Conservation (phyloP, 169 alveolate genomes). For the Cytauxzoon felis region DNA sequence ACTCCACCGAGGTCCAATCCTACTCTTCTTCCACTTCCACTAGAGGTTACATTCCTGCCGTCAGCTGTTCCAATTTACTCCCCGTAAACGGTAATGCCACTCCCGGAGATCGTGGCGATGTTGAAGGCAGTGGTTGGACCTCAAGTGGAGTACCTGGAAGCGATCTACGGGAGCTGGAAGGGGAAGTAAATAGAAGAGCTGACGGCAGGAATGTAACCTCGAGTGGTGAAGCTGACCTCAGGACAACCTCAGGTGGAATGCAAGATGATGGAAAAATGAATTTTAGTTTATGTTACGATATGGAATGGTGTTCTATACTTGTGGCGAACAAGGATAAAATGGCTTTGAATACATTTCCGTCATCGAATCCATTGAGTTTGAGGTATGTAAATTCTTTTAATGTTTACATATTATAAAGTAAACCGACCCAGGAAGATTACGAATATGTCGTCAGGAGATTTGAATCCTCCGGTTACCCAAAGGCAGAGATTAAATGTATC, state of each 20-base stretch:
- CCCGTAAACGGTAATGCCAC: no score
- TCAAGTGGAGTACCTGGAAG: no score
- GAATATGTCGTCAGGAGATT: slow-evolving; percentile 4
- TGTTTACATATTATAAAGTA: slow-evolving; percentile 2
- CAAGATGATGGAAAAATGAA: not conserved
- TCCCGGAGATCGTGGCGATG: not conserved
- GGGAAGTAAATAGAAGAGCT: no score
- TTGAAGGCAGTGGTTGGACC: no score
- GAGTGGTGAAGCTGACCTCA: not conserved
- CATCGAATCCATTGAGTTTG: slow-evolving; percentile 22
- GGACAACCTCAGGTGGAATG: not conserved
- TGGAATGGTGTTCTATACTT: slow-evolving; percentile 53
- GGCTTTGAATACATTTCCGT: slow-evolving; percentile 61
- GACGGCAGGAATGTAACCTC: no score
- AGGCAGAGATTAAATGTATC: not conserved
- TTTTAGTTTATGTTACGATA: slow-evolving; percentile 38
- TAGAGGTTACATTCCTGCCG: no score
- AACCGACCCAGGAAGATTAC: slow-evolving; percentile 17
- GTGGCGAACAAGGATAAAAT: slow-evolving; percentile 30
- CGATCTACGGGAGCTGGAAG: no score
- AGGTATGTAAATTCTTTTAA: slow-evolving; percentile 7
- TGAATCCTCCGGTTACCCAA: not conserved
- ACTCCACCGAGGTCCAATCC: no score
- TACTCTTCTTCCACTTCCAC: no score
- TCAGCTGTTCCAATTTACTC: no score